phyloP scores from a whole-genome alignment of 208 protist species.

The Acanthamoeba royreba region DNA sequence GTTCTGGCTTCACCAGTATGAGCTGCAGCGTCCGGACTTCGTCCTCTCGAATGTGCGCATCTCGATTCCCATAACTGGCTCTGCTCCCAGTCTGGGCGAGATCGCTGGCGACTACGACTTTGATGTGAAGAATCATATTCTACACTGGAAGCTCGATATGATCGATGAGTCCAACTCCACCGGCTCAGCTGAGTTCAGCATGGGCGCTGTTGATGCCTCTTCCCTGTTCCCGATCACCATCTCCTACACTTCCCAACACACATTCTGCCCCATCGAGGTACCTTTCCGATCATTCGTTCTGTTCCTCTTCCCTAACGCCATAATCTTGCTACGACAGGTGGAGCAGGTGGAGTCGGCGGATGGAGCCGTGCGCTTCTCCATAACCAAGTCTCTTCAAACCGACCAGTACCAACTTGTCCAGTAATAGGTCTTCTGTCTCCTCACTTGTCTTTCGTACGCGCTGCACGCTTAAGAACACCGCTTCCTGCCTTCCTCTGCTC shows the following conservation, averaged over 20 bases:
- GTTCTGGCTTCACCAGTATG: no score
- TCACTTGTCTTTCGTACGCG: no score
- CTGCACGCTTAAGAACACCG: no score
- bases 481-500: no score
- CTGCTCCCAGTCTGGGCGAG: background rate
- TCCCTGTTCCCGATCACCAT: conserved; percentile 66
- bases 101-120: conserved; percentile 66
- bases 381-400: background rate
- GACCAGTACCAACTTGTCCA: background rate
- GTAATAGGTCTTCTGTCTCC: no score
- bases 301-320: background rate
- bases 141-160: conserved; percentile 71
- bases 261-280: conserved; percentile 25
- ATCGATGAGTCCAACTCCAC: conserved; percentile 67
- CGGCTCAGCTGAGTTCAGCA: conserved; percentile 68
- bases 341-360: background rate
- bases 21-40: conserved; percentile 8
- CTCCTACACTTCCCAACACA: conserved; percentile 36
- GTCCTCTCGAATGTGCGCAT: conserved; percentile 18
- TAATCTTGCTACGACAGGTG: background rate
- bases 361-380: background rate
- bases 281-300: background rate
- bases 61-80: conserved; percentile 12
- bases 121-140: background rate
- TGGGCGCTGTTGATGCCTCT: background rate